phyloP scores from a whole-genome alignment of 805 yeast genomes.

The Maudiozyma pseudohumilis region DNA sequence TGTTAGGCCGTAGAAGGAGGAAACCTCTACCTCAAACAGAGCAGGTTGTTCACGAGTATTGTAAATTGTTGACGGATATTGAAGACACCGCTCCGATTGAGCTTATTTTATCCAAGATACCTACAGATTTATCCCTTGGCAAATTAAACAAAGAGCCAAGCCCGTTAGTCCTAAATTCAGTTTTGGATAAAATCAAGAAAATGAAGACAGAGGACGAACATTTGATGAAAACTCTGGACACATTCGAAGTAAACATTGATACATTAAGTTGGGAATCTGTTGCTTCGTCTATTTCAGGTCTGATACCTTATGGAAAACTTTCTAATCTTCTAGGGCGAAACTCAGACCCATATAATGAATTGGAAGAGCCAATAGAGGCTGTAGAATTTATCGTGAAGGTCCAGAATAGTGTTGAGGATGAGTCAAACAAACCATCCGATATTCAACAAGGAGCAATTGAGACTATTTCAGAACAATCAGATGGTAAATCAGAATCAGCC shows the following conservation, averaged over 20 bases:
- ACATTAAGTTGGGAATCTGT: slow-evolving; percentile 26
- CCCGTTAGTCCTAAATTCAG: slow-evolving; percentile 14
- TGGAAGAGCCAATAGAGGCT: slow-evolving; percentile 40
- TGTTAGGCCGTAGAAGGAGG: slow-evolving; percentile 14
- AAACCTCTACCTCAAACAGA: slow-evolving; percentile 25
- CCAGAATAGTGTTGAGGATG: too few relatives aligned
- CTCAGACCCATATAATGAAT: slow-evolving; percentile 43
- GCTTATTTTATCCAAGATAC: not conserved
- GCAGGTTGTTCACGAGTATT: slow-evolving; percentile 11
- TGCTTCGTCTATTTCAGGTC: slow-evolving; percentile 16
- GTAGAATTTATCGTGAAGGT: slow-evolving; percentile 29
- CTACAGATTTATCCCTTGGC: not conserved
- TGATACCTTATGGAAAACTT: slow-evolving; percentile 33
- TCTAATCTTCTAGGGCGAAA: slow-evolving; percentile 27
- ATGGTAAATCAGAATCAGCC: not conserved
- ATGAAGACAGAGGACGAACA: slow-evolving; percentile 31
- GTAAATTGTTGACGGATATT: slow-evolving; percentile 10
- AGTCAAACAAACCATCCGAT: too few relatives aligned
- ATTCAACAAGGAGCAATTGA: too few relatives aligned
- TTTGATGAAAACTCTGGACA: slow-evolving; percentile 30
- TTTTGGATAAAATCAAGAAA: slow-evolving; percentile 25
- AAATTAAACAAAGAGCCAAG: not conserved
- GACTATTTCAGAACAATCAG: too few relatives aligned
- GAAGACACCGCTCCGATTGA: slow-evolving; percentile 7
- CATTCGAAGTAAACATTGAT: slow-evolving; percentile 14